Evolutionary conservation across 306 rosid species (phyloP).

Genomic region (Aeschynomene evenia): DNA sequence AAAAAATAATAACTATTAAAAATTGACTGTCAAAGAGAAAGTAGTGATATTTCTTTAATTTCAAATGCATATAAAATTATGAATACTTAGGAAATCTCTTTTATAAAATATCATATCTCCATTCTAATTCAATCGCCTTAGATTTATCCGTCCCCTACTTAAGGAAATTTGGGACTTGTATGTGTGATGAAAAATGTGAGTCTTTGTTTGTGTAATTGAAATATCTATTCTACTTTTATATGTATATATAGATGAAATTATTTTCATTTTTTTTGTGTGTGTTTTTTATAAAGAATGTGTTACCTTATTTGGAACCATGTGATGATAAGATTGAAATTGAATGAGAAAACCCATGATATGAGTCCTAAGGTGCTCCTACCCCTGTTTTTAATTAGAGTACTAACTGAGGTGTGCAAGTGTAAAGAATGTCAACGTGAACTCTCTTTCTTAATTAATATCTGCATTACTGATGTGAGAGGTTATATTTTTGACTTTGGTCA

Average conservation of each 20-base stretch:
- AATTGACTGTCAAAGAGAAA: no score
- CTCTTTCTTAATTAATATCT: neutral
- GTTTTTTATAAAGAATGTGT: neutral
- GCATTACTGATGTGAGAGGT: neutral
- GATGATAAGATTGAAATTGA: neutral
- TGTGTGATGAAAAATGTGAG: neutral
- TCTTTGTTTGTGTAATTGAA: neutral
- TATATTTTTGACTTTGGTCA: no score
- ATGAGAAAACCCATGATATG: slow-evolving; percentile 11
- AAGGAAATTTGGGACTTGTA: neutral
- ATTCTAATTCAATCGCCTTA: no score
- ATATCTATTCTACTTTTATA: neutral
- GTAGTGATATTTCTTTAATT: no score
- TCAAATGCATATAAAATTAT: no score
- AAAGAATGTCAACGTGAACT: neutral
- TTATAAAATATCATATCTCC: no score
- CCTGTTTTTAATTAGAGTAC: neutral
- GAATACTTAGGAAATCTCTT: no score
- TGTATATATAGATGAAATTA: neutral
- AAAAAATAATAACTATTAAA: no score
- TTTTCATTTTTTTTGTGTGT: neutral
- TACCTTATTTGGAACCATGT: neutral
- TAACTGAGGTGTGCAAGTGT: neutral
- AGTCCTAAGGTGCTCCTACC: neutral
- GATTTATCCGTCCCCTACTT: no score